Conservation (phyloP, 2,329 filamentous ascomycete genomes). For the Colletotrichum sp. region DNA sequence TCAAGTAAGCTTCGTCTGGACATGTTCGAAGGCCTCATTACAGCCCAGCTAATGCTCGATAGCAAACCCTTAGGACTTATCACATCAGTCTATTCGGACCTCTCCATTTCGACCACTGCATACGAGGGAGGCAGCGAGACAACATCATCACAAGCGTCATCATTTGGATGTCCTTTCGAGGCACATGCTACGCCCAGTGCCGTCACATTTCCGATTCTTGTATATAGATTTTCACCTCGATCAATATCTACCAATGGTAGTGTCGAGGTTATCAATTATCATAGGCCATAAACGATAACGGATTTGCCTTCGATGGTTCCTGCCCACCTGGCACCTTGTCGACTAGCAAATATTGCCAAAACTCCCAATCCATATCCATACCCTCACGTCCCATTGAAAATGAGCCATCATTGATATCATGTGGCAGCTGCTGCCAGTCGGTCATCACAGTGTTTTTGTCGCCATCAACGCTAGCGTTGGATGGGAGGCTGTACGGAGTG, state of each 20-base stretch:
- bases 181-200: not conserved
- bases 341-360: not conserved
- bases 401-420: not conserved
- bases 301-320: not conserved
- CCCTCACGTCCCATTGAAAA: not conserved
- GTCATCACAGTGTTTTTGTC: not conserved
- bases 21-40: not conserved
- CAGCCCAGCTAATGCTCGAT: rapidly evolving
- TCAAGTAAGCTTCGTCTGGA: not conserved
- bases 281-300: not conserved
- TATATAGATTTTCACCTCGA: not conserved
- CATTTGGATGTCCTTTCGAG: not conserved
- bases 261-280: not conserved
- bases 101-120: not conserved
- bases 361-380: not conserved
- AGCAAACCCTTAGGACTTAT: not conserved
- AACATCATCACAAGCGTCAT: not conserved
- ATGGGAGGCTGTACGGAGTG: not conserved
- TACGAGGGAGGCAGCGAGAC: not conserved
- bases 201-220: not conserved
- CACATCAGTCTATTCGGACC: not conserved
- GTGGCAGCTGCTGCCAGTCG: not conserved
- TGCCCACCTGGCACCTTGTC: not conserved
- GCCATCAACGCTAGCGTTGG: not conserved
- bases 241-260: not conserved